Base-by-base conservation (phyloP, 169 alveolate genomes). In the Amoebophrya sp. region DNA sequence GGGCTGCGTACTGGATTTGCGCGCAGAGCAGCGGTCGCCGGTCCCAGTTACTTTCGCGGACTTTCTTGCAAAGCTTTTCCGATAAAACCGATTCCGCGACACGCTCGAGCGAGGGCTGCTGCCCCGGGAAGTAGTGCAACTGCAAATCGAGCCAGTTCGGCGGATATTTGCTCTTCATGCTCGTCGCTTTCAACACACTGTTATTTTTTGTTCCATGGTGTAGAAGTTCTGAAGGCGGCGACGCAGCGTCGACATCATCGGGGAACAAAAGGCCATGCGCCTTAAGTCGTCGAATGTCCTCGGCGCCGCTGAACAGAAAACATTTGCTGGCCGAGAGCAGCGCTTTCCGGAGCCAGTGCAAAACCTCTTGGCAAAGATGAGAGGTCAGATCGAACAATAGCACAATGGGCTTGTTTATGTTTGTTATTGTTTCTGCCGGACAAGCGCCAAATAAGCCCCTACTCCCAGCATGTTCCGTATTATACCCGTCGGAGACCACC, bases 11-110 rank as follows among this genome's bases (percentile, higher is more conserved):
- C 39, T 7, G 35, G 38, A 66, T 2, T 66, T 66, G 83, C 83
- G 2, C 18, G 7, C 10, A 2, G 18, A 7, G 32, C 1, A 66
- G 83, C 83, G 83, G 83, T 18, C 83, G 83, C 29, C 83, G 83
- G 35, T 66, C 83, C 83, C 83, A 66, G 32, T 66, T 66, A n/a
- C 39, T 25, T n/a, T 66, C 83, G 83, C 83, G 83, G 35, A 66
- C 83, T 3, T 0, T 66, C 18, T 66, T 66, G 32, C 18, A 2
- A 0, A 66, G 32, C 32, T 7, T 25, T 25, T 66, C 83, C 10
- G 2, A 2, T 25, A 66, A 25, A 66, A 12, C 1, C 83, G 1
- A 2, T 0, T 1, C 32, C 0, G 83, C 83, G 0, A 66, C 32
- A 7, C 83, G 83, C 83, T 66, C 83, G 7, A 66, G 35, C 39